A percentile compares a stretch with the other conserved stretches of the same genome.
Evolutionary conservation across 2,329 filamentous ascomycete genomes (phyloP).

Genomic region (Calonectria multiphialidica): DNA sequence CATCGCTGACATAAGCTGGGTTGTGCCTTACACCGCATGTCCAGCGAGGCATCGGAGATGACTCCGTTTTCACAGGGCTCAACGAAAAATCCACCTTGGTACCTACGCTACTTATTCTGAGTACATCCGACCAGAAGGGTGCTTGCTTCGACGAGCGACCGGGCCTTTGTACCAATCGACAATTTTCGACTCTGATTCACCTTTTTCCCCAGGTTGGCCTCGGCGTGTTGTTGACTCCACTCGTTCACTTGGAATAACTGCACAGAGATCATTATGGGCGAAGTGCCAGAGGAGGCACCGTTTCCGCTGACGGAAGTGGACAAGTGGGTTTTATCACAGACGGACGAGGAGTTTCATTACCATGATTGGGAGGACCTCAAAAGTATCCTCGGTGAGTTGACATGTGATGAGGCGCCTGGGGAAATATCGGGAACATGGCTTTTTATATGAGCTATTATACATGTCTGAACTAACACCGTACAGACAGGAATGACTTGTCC

Average conservation of each 20-base stretch:
- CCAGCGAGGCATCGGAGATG: not conserved
- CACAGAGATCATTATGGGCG: slow-evolving; percentile 52
- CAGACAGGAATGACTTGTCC: slow-evolving; percentile 73
- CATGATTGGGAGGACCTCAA: slow-evolving; percentile 82
- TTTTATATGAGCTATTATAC: not conserved
- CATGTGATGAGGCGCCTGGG: not conserved
- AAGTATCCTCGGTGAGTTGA: slow-evolving; percentile 70
- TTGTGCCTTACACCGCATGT: slow-evolving; percentile 20
- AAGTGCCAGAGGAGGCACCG: slow-evolving; percentile 57
- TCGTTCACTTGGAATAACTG: slow-evolving; percentile 5
- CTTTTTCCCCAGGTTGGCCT: not conserved
- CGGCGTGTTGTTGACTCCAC: not conserved
- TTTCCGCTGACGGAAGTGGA: slow-evolving; percentile 72
- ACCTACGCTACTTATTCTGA: not conserved
- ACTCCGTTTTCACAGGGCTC: not conserved
- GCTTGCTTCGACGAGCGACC: not conserved
- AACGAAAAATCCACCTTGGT: not conserved
- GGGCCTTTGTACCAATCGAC: not conserved
- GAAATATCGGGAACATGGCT: not conserved
- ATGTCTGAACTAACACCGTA: slow-evolving; percentile 27
- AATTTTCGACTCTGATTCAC: not conserved
- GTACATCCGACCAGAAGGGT: not conserved
- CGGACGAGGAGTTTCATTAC: slow-evolving; percentile 77
- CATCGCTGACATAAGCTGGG: slow-evolving; percentile 24
- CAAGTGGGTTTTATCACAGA: slow-evolving; percentile 68